phyloP scores from a whole-genome alignment of 129 eudicot genomes.

The Flaveria sonorensis region DNA sequence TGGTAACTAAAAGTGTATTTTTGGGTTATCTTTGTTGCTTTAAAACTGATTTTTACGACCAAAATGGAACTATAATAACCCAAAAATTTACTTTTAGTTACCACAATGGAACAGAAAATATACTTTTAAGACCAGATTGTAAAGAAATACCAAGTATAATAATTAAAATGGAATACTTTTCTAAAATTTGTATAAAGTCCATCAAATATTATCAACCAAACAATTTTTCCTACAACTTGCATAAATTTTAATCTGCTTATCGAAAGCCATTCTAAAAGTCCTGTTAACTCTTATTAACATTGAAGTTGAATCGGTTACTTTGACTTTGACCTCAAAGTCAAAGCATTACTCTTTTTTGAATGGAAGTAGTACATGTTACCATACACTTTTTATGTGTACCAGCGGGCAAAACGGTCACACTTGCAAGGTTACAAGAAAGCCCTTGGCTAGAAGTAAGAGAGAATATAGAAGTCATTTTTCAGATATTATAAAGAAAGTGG shows the following conservation, averaged over 20 bases:
- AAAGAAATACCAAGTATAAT: not conserved
- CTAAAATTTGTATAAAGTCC: not conserved
- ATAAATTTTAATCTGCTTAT: not conserved
- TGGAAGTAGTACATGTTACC: not conserved
- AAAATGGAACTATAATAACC: too few relatives aligned
- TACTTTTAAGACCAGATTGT: not conserved
- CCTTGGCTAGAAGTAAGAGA: constrained; percentile 41
- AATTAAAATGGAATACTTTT: not conserved
- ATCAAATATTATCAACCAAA: not conserved
- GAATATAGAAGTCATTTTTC: constrained; percentile 56
- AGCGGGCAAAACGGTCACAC: constrained; percentile 58
- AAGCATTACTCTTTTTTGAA: not conserved
- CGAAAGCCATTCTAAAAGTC: not conserved
- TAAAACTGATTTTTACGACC: too few relatives aligned
- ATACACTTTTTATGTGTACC: constrained; percentile 18
- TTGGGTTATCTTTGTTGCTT: too few relatives aligned
- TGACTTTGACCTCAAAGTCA: constrained; percentile 12
- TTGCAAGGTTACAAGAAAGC: constrained; percentile 69
- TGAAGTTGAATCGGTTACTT: not conserved
- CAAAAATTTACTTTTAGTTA: too few relatives aligned
- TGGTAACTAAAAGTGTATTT: too few relatives aligned
- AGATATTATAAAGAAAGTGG: constrained; percentile 50
- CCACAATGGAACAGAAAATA: too few relatives aligned
- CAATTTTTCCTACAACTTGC: too few relatives aligned
- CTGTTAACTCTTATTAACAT: not conserved